phyloP scores from a whole-genome alignment of 169 alveolate genomes.

The Eimeria acervulina region DNA sequence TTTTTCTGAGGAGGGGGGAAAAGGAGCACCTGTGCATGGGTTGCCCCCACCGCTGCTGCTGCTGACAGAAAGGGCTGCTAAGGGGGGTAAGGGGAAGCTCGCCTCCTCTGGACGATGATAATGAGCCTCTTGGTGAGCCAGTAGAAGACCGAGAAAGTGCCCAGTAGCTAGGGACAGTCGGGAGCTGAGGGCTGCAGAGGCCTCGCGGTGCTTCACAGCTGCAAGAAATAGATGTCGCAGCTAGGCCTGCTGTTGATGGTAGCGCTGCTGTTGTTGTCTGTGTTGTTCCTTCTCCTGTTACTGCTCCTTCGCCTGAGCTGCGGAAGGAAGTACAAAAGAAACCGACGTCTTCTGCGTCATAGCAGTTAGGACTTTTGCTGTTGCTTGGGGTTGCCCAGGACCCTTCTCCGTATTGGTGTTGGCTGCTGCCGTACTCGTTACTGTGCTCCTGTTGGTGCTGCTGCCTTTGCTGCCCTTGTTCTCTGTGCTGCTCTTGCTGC shows the following conservation, averaged over 20 bases:
- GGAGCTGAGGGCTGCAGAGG: slow-evolving; percentile 13
- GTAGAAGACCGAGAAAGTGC: not conserved
- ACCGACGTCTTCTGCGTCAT: not conserved
- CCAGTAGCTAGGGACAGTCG: slow-evolving; percentile 2
- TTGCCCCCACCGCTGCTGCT: slow-evolving; percentile 18
- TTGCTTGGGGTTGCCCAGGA: not conserved
- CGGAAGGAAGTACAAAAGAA: not conserved
- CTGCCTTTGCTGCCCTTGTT: not conserved
- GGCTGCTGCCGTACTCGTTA: slow-evolving; percentile 5
- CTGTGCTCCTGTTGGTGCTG: slow-evolving; percentile 21
- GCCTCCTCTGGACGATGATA: not conserved
- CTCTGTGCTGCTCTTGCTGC: not conserved
- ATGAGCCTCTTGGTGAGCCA: not conserved
- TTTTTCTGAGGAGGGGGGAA: not conserved
- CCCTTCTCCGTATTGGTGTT: not conserved
- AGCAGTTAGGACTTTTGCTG: slow-evolving; percentile 12
- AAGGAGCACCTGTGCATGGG: not conserved
- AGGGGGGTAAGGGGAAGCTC: not conserved
- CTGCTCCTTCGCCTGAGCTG: not conserved
- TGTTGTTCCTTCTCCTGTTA: slow-evolving; percentile 20
- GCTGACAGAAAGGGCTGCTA: not conserved
- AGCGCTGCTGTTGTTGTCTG: not conserved
- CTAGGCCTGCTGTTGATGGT: not conserved
- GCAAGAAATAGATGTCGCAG: not conserved
- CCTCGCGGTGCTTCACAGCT: not conserved